phyloP scores from a whole-genome alignment of 139 green algal species.

The Deuterostichococcus epilithicus region DNA sequence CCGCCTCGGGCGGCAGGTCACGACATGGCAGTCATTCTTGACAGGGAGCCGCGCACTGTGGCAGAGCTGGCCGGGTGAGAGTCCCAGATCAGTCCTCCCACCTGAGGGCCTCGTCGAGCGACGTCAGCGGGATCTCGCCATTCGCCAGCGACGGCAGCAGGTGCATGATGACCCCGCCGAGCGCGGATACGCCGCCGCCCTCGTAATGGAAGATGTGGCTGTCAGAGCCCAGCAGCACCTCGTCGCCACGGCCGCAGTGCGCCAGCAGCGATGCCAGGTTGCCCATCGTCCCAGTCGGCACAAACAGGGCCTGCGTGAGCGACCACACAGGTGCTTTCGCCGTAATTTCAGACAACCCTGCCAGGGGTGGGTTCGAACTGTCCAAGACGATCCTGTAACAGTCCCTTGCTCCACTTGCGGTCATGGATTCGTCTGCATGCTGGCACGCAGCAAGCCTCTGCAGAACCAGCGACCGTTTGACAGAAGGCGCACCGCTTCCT shows the following conservation, averaged over 20 bases:
- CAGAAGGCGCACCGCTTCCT: constrained; percentile 38
- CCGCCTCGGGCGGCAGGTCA: no score
- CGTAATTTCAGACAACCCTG: no score
- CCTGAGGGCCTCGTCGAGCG: constrained; percentile 10
- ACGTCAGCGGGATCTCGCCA: constrained; percentile 16
- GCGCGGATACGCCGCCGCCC: constrained; percentile 35
- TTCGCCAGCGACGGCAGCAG: constrained; percentile 10
- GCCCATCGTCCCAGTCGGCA: constrained; percentile 71
- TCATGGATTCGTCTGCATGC: no score
- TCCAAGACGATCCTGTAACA: no score
- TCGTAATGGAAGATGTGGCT: constrained; percentile 57
- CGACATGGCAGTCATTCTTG: no score
- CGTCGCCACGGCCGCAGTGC: constrained; percentile 22
- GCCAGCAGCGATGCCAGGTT: constrained; percentile 66
- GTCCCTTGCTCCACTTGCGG: no score
- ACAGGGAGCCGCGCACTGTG: no score
- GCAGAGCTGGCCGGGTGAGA: no score
- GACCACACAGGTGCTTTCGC: no score
- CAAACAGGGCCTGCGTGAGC: constrained; percentile 46
- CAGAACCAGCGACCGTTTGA: no score
- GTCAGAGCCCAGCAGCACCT: constrained; percentile 45
- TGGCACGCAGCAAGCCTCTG: no score
- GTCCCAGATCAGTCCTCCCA: neutral
- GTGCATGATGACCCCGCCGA: constrained; percentile 26
- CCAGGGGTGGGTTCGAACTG: no score